Percentiles rank a stretch among this genome's conserved stretches.
phyloP scores from a whole-genome alignment of 1,284 basidiomycete genomes.

The Tilletia setariae region DNA sequence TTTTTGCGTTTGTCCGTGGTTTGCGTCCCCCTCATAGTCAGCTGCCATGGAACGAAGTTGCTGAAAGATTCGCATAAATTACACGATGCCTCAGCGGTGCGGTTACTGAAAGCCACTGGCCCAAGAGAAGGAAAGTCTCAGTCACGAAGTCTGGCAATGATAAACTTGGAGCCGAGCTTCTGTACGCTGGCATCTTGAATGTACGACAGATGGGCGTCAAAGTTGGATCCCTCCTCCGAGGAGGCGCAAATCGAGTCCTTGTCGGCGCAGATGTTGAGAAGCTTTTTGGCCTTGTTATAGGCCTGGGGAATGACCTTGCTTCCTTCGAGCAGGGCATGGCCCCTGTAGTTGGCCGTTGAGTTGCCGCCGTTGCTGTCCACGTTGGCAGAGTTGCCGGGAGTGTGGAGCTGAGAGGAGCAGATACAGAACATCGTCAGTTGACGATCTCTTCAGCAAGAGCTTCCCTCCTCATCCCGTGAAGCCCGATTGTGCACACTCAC shows the following conservation, averaged over 20 bases:
- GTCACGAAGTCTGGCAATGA: background rate
- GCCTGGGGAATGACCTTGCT: background rate
- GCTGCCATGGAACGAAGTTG: too few species aligned
- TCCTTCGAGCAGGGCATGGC: background rate
- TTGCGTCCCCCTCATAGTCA: too few species aligned
- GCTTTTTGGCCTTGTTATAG: background rate
- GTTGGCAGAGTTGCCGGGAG: background rate
- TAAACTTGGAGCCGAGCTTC: background rate
- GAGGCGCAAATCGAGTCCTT: background rate
- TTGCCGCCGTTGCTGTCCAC: background rate
- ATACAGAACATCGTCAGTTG: too few species aligned
- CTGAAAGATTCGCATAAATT: too few species aligned
- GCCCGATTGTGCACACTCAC: too few species aligned
- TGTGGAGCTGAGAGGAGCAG: background rate
- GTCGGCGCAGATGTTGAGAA: background rate
- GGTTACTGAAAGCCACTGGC: too few species aligned
- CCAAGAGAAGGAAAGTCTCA: background rate
- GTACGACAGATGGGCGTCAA: background rate
- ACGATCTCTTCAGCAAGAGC: too few species aligned
- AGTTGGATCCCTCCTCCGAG: background rate
- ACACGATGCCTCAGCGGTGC: too few species aligned
- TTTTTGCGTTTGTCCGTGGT: too few species aligned
- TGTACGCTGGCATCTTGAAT: background rate
- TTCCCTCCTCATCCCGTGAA: too few species aligned
- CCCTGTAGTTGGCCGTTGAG: background rate